Conservation (phyloP, 1,284 basidiomycete genomes). For the Baeospora myosura region DNA sequence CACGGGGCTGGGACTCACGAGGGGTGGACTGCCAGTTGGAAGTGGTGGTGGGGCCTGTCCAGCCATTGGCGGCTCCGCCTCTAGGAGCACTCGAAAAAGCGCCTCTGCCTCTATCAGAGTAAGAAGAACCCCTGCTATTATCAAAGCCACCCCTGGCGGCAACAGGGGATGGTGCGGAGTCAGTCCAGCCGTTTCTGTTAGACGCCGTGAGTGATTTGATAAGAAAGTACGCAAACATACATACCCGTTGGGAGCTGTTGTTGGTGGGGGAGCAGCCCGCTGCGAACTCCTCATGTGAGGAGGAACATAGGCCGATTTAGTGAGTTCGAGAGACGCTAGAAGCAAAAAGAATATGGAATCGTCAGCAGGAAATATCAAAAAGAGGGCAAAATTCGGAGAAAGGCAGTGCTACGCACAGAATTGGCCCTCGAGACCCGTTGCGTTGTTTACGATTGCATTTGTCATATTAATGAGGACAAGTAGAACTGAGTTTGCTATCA, state of each 20-base stretch:
- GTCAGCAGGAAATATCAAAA: constrained; percentile 9
- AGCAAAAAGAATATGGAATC: constrained; percentile 9
- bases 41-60: constrained; percentile 26
- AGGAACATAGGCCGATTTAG: constrained; percentile 87
- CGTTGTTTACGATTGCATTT: constrained; percentile 83
- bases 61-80: constrained; percentile 40
- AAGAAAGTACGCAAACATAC: constrained; percentile 27
- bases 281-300: constrained; percentile 82
- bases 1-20: constrained; percentile 38
- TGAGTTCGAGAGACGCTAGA: constrained; percentile 62
- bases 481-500: constrained; percentile 18
- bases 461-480: constrained; percentile 60
- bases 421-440: constrained; percentile 76
- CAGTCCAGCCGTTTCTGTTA: constrained; percentile 63
- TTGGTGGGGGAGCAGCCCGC: constrained; percentile 65
- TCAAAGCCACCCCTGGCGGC: constrained; percentile 48
- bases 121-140: constrained; percentile 32
- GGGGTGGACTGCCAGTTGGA: constrained; percentile 15
- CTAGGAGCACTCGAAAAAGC: constrained; percentile 33
- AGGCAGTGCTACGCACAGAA: too few species aligned
- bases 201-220: constrained; percentile 14
- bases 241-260: constrained; percentile 44
- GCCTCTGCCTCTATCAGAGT: constrained; percentile 40
- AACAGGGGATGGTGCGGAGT: constrained; percentile 51
- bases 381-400: constrained; percentile 22